Evolutionary conservation across 192 early-diverging fungal species (phyloP).

Genomic region (Podila horticola): DNA sequence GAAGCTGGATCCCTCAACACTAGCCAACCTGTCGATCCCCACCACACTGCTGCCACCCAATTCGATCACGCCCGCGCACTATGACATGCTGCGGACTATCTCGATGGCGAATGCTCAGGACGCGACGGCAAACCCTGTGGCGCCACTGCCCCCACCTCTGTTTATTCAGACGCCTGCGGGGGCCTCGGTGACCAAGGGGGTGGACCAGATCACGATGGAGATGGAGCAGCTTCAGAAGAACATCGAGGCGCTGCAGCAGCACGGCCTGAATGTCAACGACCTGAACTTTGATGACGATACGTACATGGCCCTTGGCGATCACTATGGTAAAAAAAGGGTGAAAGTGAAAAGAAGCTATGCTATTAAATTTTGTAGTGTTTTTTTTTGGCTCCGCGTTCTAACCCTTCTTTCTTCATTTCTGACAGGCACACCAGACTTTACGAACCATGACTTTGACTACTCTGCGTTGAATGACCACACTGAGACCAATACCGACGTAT

Average conservation of each 20-base stretch:
- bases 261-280: slow-evolving; percentile 24
- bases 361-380: no score
- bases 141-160: background rate
- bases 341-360: no score
- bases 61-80: slow-evolving; percentile 8
- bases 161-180: slow-evolving; percentile 29
- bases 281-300: slow-evolving; percentile 31
- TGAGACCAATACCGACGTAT: no score
- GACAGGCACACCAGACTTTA: slow-evolving; percentile 1
- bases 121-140: background rate
- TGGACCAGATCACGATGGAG: slow-evolving; percentile 34
- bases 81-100: slow-evolving; percentile 29
- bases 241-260: slow-evolving; percentile 32
- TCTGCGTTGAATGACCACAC: no score
- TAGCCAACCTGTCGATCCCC: slow-evolving; percentile 23
- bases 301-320: slow-evolving; percentile 7
- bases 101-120: slow-evolving; percentile 30
- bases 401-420: background rate
- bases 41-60: slow-evolving; percentile 24
- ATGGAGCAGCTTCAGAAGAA: slow-evolving; percentile 31
- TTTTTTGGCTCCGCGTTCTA: background rate
- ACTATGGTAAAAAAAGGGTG: slow-evolving; percentile 13
- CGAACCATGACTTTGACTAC: no score
- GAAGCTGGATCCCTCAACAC: slow-evolving; percentile 11
- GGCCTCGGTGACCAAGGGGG: slow-evolving; percentile 14